These are phyloP conservation scores for Verticillium isaacii DNA, from an alignment of 2,329 filamentous ascomycete species.

Conservation along the genomic window DNA sequence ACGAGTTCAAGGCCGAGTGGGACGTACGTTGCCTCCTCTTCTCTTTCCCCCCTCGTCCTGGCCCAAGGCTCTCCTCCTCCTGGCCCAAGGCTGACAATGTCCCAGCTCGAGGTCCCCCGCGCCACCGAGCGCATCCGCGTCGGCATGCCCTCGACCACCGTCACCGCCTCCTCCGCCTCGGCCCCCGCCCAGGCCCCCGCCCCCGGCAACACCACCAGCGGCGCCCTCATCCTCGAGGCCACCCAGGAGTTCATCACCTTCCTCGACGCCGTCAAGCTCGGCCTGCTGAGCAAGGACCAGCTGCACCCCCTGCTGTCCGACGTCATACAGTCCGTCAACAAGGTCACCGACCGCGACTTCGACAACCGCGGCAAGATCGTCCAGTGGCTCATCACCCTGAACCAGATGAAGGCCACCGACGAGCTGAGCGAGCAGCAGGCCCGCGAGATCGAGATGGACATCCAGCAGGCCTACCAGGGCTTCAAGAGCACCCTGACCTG, in stretches of 20 bases:
- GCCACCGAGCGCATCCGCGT: conserved; percentile 90
- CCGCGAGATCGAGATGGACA: conserved; percentile 85
- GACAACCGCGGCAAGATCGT: conserved; percentile 96
- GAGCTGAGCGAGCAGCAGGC: conserved; percentile 84
- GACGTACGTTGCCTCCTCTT: conserved; percentile 55
- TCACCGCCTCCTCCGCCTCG: conserved; percentile 46
- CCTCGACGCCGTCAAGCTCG: conserved; percentile 87
- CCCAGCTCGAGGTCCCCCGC: conserved; percentile 84
- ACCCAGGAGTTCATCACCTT: conserved; percentile 99
- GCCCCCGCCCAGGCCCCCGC: conserved; percentile 36
- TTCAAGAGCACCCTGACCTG: conserved; percentile 76
- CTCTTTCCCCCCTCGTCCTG: background rate
- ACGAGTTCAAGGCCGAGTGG: conserved; percentile 89
- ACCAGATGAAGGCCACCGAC: conserved; percentile 96
- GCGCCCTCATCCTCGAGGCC: conserved; percentile 75
- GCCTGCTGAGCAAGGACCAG: conserved; percentile 89
- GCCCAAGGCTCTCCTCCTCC: background rate
- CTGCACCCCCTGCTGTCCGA: conserved; percentile 93
- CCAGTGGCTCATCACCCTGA: conserved; percentile 94
- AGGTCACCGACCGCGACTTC: conserved; percentile 92
- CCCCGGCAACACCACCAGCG: conserved; percentile 44
- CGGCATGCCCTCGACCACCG: conserved; percentile 82
- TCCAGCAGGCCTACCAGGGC: conserved; percentile 89
- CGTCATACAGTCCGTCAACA: conserved; percentile 95
- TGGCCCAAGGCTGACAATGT: background rate